phyloP scores from a whole-genome alignment of 2,329 filamentous ascomycete genomes.

The Immersiporthe knoxdaviesiana region DNA sequence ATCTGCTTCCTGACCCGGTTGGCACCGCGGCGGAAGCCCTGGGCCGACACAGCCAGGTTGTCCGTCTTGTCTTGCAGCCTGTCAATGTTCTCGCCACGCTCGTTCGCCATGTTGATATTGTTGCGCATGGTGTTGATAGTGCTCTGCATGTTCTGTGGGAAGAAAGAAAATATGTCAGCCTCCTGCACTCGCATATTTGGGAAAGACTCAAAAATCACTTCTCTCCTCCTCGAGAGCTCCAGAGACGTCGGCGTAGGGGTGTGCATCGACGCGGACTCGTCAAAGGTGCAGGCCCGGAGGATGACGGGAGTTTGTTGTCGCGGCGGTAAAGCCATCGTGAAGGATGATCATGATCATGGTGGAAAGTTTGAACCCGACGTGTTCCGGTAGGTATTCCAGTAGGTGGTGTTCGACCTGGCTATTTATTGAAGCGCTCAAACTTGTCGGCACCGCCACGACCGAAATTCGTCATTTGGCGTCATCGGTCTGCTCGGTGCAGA shows the following conservation, averaged over 20 bases:
- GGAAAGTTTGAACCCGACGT: not conserved
- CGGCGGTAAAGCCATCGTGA: not conserved
- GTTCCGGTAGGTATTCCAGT: not conserved
- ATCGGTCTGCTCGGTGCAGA: not conserved
- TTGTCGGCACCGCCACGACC: not conserved
- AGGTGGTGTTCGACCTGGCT: not conserved
- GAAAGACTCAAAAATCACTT: not conserved
- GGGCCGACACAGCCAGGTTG: conserved; percentile 88
- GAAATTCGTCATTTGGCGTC: not conserved
- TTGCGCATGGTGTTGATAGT: conserved; percentile 94
- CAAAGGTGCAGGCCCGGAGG: not conserved
- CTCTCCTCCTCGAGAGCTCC: conserved; percentile 6
- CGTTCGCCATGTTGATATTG: conserved; percentile 95
- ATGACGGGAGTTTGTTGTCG: not conserved
- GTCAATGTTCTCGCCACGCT: conserved; percentile 88
- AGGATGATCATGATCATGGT: not conserved
- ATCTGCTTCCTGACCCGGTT: conserved; percentile 97
- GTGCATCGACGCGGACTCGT: not conserved
- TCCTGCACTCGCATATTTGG: not conserved
- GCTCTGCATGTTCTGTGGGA: conserved; percentile 87
- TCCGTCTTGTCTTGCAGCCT: conserved; percentile 92
- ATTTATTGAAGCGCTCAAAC: not conserved
- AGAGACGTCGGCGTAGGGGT: not conserved
- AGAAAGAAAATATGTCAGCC: conserved; percentile 12
- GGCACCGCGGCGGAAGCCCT: conserved; percentile 93